Conservation (phyloP, 75 land plant genomes). For the Pinus tabuliformis region DNA sequence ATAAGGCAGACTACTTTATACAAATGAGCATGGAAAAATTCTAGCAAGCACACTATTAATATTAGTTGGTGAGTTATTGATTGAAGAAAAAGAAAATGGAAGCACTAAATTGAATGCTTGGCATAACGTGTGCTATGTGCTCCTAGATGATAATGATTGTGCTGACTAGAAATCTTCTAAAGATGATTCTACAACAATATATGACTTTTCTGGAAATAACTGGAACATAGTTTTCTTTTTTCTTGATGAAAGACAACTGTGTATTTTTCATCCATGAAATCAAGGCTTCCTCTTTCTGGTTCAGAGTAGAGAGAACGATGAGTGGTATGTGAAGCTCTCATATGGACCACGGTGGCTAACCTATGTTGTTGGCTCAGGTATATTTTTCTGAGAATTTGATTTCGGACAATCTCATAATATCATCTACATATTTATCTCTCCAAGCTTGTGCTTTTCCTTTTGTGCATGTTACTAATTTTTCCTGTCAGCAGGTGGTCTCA, state of each 20-base stretch:
- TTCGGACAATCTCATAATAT: neutral
- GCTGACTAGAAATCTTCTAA: neutral
- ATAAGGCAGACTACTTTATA: no score
- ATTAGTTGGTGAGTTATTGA: no score
- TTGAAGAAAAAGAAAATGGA: no score
- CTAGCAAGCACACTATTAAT: no score
- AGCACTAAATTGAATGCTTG: no score
- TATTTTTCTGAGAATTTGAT: neutral
- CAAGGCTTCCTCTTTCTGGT: neutral
- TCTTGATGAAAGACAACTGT: neutral
- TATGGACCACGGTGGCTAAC: slow-evolving; percentile 69
- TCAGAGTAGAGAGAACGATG: slow-evolving; percentile 20
- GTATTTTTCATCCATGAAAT: neutral
- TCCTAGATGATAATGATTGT: no score
- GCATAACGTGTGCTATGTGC: no score
- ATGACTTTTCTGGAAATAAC: neutral
- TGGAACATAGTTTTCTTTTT: neutral
- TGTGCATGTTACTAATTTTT: slow-evolving; percentile 1
- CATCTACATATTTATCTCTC: neutral
- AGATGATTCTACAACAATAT: neutral
- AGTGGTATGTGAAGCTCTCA: slow-evolving; percentile 47
- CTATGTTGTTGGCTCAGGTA: slow-evolving; percentile 62
- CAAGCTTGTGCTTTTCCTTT: slow-evolving; percentile 1
- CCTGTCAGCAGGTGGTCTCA: slow-evolving; percentile 32
- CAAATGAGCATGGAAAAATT: no score